Conservation (phyloP, 2,329 filamentous ascomycete genomes). For the Cadophora sp. region DNA sequence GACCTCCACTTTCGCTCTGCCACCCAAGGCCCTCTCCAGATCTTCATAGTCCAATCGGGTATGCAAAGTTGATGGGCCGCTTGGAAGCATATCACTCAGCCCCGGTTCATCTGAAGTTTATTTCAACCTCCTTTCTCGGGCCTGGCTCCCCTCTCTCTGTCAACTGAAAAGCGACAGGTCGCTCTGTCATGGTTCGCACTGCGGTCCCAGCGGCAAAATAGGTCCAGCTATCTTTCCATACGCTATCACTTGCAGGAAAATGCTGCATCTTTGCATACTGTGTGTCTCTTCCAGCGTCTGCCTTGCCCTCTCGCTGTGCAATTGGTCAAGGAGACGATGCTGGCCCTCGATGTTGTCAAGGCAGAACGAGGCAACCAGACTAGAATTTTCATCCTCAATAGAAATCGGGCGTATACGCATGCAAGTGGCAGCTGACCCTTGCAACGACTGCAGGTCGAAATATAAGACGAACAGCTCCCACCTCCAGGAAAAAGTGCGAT, state of each 20-base stretch:
- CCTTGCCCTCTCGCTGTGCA: constrained; percentile 19
- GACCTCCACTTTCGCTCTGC: not conserved
- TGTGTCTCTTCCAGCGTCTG: constrained; percentile 12
- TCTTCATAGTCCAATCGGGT: not conserved
- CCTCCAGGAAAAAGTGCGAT: constrained; percentile 18
- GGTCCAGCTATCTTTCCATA: constrained; percentile 16
- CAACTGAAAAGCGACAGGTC: constrained; percentile 20
- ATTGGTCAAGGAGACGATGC: not conserved
- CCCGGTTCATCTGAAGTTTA: constrained; percentile 26
- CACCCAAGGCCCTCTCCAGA: not conserved
- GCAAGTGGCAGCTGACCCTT: constrained; percentile 31
- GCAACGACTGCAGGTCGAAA: constrained; percentile 22
- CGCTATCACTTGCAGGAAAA: constrained; percentile 29
- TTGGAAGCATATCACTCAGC: constrained; percentile 4
- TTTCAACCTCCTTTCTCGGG: constrained; percentile 22
- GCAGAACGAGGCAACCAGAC: constrained; percentile 38
- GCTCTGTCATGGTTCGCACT: constrained; percentile 26
- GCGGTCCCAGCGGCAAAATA: constrained; percentile 15
- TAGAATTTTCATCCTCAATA: constrained; percentile 31
- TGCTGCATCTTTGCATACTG: constrained; percentile 22
- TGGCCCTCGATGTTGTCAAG: constrained; percentile 23
- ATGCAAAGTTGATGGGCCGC: not conserved
- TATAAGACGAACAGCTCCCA: constrained; percentile 35
- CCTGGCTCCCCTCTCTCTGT: not conserved
- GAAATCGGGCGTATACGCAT: constrained; percentile 20